Evolutionary conservation across 257 asterid species (phyloP).

Genomic region (Nicotiana sylvestris): DNA sequence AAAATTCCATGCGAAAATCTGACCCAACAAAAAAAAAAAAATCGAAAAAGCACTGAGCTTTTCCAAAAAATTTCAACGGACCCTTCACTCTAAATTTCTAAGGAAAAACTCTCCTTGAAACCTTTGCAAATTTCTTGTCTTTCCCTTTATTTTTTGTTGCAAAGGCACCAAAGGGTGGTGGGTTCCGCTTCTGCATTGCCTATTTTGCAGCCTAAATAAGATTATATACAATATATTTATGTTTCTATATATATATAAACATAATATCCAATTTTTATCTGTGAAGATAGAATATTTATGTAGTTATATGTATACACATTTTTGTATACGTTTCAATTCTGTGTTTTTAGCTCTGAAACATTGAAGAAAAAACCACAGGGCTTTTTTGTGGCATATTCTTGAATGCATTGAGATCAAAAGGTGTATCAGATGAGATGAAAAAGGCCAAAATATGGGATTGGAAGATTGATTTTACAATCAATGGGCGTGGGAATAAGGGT

Average conservation of each 20-base stretch:
- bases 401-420: neutral
- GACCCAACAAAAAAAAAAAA: neutral
- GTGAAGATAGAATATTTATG: neutral
- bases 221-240: neutral
- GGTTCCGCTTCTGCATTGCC: neutral
- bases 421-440: constrained; percentile 7
- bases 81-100: neutral
- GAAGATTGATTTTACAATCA: constrained; percentile 7
- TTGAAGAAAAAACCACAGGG: neutral
- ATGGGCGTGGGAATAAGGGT: constrained; percentile 10
- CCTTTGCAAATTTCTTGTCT: neutral
- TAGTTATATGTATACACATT: neutral
- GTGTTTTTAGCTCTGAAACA: neutral
- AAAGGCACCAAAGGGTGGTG: constrained; percentile 4
- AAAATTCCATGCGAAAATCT: neutral
- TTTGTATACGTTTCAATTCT: neutral
- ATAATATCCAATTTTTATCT: neutral
- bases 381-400: neutral
- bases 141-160: neutral
- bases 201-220: neutral
- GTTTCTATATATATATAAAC: neutral
- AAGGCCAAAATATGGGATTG: constrained; percentile 1
- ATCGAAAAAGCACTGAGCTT: neutral
- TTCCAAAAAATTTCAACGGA: neutral
- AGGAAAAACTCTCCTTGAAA: neutral